Percentiles rank a stretch among this genome's conserved stretches.
These are phyloP conservation scores for Thalassiosira livingstoniorum DNA, from an alignment of 352 stramenopile species.

Conservation along the genomic window DNA sequence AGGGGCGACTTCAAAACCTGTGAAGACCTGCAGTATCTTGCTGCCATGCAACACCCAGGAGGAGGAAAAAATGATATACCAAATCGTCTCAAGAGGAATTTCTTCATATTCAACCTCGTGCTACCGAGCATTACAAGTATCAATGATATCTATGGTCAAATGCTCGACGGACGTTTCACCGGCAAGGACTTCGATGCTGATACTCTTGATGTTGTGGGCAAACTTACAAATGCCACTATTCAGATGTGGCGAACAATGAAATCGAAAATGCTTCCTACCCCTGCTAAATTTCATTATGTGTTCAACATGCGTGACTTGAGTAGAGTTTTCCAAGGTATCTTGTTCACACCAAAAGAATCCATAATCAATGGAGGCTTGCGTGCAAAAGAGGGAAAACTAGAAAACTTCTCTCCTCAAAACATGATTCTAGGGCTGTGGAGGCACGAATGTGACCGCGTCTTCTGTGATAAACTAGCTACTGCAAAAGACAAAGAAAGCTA, in stretches of 20 bases:
- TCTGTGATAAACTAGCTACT: conserved; percentile 97
- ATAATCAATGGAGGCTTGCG: conserved; percentile 90
- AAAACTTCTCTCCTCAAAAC: conserved; percentile 91
- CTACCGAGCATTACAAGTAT: conserved; percentile 97
- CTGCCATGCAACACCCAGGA: conserved; percentile 97
- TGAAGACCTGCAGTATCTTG: conserved; percentile 97
- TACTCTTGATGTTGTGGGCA: conserved; percentile 90
- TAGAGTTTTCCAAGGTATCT: conserved; percentile 96
- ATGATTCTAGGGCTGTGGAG: conserved; percentile 96
- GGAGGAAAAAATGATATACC: conserved; percentile 98
- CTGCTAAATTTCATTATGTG: conserved; percentile 99
- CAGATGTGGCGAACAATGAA: conserved; percentile 97
- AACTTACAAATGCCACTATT: conserved; percentile 96
- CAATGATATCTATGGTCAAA: conserved; percentile 99
- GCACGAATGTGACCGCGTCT: conserved; percentile 97
- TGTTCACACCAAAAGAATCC: conserved; percentile 95
- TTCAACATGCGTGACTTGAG: conserved; percentile 99
- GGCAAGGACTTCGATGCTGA: conserved; percentile 87
- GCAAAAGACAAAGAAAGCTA: conserved; percentile 97
- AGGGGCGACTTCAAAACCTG: conserved; percentile 98
- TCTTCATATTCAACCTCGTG: conserved; percentile 99
- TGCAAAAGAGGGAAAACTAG: conserved; percentile 87
- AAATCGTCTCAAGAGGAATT: conserved; percentile 99
- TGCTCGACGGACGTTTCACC: conserved; percentile 95
- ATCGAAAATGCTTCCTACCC: conserved; percentile 95